Evolutionary conservation across 352 stramenopile species (phyloP), one percentile per base, ranked within the genome.

Genomic region (Pythium phragmitis): DNA sequence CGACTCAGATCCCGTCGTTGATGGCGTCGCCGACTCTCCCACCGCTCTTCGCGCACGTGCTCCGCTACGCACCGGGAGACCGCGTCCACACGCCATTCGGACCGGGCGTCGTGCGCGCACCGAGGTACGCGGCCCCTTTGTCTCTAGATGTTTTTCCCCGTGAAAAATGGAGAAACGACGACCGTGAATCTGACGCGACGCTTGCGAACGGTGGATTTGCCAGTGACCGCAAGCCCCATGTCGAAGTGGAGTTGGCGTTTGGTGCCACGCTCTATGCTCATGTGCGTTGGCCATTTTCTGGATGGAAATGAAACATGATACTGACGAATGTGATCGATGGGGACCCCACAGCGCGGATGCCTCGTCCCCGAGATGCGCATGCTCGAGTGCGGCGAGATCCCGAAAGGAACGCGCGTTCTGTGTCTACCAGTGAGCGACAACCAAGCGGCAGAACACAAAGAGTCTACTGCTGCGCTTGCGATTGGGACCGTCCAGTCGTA

Each of bases 1-100:
- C 3, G 26, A 30, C 26, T 30, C 26, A 30, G 26, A 30, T 30
- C 26, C 26, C 26, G 26, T 30, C 26, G 26, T 30, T 30, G 4
- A 30, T 30, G 26, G 26, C 26, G 26, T 30, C 26, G 26, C 26
- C 26, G 26, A 30, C 26, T 30, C 50, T 73, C 47, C 83, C 83
- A 70, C 77, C 75, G 75, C 75, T 94, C 50, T 85, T 94, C 55
- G 80, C 85, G 50, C 75, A 86, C 61, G 72, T 75, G 52, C 63
- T 94, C 54, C 85, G 85, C 55, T 94, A 89, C 58, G 62, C 69
- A 28, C 62, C 57, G 11, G 85, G 85, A 34, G 85, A 94, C 64
- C 60, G 57, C 26, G 85, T 94, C 26, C 76, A 74, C 57, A 92
- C 82, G 34, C 77, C 81, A 16, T 94, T 88, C 49, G 85, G 85